Percentiles rank a stretch among this genome's conserved stretches.
phyloP scores from a whole-genome alignment of 768 basidiomycete genomes.

The Tylopilus felleus region DNA sequence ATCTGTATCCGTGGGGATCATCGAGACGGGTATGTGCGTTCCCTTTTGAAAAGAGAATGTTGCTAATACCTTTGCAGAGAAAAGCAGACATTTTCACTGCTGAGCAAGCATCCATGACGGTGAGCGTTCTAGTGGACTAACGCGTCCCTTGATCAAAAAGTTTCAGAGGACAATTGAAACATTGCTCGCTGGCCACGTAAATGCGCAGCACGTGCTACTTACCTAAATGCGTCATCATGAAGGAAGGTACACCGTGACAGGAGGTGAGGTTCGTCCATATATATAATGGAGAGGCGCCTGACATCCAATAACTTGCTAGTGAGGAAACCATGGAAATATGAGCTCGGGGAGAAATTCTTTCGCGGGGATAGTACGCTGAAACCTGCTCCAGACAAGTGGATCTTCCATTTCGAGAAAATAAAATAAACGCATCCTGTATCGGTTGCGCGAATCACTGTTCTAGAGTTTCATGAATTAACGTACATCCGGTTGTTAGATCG shows the following conservation, averaged over 20 bases:
- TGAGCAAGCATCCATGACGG: constrained; percentile 18
- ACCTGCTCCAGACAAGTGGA: constrained; percentile 28
- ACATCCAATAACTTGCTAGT: constrained; percentile 13
- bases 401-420: constrained; percentile 19
- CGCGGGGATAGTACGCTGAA: constrained; percentile 16
- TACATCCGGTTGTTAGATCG: not conserved
- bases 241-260: constrained; percentile 18
- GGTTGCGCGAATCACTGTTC: not conserved
- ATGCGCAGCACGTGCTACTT: constrained; percentile 5
- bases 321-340: constrained; percentile 28
- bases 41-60: too few relatives aligned
- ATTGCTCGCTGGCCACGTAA: constrained; percentile 19
- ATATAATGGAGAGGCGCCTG: not conserved
- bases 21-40: constrained; percentile 21
- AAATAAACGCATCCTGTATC: not conserved
- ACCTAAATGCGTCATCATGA: constrained; percentile 16
- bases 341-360: constrained; percentile 25
- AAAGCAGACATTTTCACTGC: constrained; percentile 1
- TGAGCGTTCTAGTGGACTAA: constrained; percentile 7
- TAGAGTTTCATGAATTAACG: not conserved
- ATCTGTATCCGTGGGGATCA: constrained; percentile 18
- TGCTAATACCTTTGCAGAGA: constrained; percentile 10
- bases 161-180: constrained; percentile 26
- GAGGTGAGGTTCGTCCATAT: constrained; percentile 11
- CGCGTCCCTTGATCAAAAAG: not conserved